A percentile compares a stretch with the other conserved stretches of the same genome.
phyloP scores from a whole-genome alignment of 345 rosid genomes.

The Cardamine occulta region DNA sequence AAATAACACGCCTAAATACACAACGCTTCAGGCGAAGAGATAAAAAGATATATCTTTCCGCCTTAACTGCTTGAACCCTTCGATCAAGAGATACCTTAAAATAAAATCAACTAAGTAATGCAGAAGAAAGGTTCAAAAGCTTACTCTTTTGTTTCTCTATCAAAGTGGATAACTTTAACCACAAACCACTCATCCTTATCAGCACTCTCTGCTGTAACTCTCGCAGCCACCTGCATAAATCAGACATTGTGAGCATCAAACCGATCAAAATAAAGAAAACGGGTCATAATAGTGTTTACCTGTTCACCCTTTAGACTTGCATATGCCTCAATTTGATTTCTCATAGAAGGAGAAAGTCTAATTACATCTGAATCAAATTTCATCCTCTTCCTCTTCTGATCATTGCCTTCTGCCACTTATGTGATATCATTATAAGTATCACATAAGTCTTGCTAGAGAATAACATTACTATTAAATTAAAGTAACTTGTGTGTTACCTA shows the following conservation, averaged over 20 bases:
- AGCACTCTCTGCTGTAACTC: constrained; percentile 68
- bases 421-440: constrained; percentile 25
- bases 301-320: constrained; percentile 82
- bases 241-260: neutral
- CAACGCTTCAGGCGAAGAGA: too few species aligned
- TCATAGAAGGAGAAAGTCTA: constrained; percentile 60
- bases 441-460: neutral
- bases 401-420: constrained; percentile 66
- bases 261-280: neutral
- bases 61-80: too few species aligned
- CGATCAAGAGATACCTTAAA: too few species aligned
- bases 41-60: too few species aligned
- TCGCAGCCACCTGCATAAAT: constrained; percentile 78
- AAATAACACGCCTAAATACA: too few species aligned
- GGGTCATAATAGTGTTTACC: constrained; percentile 43
- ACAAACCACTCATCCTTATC: constrained; percentile 89
- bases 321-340: constrained; percentile 69
- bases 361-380: constrained; percentile 73
- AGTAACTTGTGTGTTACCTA: constrained; percentile 50
- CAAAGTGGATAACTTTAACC: constrained; percentile 83
- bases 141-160: constrained; percentile 85
- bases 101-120: neutral
- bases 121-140: constrained; percentile 32
- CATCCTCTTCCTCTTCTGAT: constrained; percentile 74
- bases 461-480: constrained; percentile 9